Conservation (phyloP, 139 green algal species). For the Ettlia oleoabundans region DNA sequence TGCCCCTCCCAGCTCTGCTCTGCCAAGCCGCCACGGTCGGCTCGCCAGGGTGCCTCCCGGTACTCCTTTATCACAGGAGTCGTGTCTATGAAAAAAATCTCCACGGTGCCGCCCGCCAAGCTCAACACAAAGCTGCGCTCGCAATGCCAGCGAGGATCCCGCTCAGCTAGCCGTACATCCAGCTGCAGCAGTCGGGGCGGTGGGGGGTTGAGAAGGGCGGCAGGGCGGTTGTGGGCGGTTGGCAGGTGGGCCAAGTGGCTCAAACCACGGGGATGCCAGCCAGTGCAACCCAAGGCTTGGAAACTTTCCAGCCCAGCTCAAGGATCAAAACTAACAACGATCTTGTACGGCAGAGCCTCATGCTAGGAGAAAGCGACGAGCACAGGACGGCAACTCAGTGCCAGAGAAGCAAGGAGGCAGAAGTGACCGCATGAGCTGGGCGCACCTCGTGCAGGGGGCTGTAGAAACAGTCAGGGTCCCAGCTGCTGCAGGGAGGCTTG, state of each 20-base stretch:
- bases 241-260: too few species aligned
- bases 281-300: too few species aligned
- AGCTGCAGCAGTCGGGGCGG: constrained; percentile 40
- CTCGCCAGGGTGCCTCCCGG: constrained; percentile 44
- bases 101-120: constrained; percentile 37
- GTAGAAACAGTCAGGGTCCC: constrained; percentile 54
- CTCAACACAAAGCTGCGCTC: constrained; percentile 40
- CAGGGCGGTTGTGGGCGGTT: too few species aligned
- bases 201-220: neutral
- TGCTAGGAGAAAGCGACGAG: too few species aligned
- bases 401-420: too few species aligned
- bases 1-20: constrained; percentile 55
- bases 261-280: too few species aligned
- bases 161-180: constrained; percentile 32
- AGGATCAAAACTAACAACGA: too few species aligned
- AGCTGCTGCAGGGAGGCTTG: constrained; percentile 11
- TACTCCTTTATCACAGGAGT: constrained; percentile 65
- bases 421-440: neutral
- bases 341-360: too few species aligned
- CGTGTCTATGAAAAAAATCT: constrained; percentile 80
- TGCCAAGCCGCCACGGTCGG: constrained; percentile 57
- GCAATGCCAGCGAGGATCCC: constrained; percentile 66
- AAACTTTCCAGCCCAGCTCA: too few species aligned
- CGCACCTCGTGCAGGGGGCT: constrained; percentile 51
- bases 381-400: too few species aligned